Percentiles rank a stretch among this genome's conserved stretches.
These are phyloP conservation scores for Elsinoe batatas DNA, from an alignment of 2,329 filamentous ascomycete genomes.

Conservation along the genomic window DNA sequence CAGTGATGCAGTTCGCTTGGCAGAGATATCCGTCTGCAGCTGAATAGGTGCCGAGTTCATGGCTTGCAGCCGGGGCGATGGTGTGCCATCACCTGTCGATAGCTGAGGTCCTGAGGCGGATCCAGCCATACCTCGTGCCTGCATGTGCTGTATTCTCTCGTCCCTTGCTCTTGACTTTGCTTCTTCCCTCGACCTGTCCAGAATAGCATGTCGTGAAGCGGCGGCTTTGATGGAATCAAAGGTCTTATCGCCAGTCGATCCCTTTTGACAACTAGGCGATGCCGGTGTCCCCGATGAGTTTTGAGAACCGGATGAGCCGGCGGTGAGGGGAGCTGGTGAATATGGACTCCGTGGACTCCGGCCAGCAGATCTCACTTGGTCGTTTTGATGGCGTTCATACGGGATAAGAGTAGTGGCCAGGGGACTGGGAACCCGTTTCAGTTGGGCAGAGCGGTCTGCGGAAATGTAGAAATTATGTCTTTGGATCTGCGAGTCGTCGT, in stretches of 20 bases:
- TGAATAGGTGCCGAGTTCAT: conserved; percentile 24
- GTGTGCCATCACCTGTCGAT: conserved; percentile 13
- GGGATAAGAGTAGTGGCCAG: conserved; percentile 4
- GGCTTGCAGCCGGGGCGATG: conserved; percentile 15
- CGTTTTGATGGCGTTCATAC: neutral
- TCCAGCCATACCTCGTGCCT: conserved; percentile 10
- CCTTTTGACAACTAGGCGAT: conserved; percentile 7
- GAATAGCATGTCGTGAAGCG: conserved; percentile 21
- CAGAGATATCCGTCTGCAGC: conserved; percentile 16
- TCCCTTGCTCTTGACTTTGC: conserved; percentile 16
- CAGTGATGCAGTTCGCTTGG: conserved; percentile 69
- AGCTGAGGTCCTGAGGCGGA: conserved; percentile 13
- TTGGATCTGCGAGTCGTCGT: conserved; percentile 2
- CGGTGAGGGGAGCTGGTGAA: neutral
- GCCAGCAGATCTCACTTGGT: conserved; percentile 10
- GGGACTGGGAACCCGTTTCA: conserved; percentile 8
- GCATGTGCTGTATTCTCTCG: conserved; percentile 13
- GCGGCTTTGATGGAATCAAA: conserved; percentile 20
- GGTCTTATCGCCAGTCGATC: conserved; percentile 15
- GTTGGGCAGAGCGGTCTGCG: neutral
- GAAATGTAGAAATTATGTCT: conserved; percentile 13
- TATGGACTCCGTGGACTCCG: conserved; percentile 10
- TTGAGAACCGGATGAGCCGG: neutral
- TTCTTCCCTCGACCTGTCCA: conserved; percentile 18
- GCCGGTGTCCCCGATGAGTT: neutral